Conservation (phyloP, 768 basidiomycete species). For the Russula dissimulans region DNA sequence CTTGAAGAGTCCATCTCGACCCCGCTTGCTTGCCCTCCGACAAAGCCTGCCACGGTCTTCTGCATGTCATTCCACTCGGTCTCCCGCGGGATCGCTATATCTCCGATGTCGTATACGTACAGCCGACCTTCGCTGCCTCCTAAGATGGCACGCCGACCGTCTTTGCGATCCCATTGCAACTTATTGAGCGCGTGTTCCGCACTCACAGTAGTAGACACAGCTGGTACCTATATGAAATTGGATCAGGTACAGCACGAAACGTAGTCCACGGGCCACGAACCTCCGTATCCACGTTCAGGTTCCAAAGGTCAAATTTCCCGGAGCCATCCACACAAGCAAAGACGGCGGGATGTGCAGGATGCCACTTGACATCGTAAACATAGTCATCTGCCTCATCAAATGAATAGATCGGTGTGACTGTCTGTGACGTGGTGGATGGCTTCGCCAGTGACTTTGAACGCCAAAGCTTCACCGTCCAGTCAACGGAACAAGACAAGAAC, state of each 20-base stretch:
- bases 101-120: conserved; percentile 93
- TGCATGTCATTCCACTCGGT: conserved; percentile 92
- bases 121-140: conserved; percentile 89
- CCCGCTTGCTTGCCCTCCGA: conserved; percentile 36
- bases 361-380: conserved; percentile 98
- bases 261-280: conserved; percentile 36
- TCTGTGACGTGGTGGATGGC: conserved; percentile 47
- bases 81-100: conserved; percentile 81
- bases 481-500: conserved; percentile 86
- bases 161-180: conserved; percentile 88
- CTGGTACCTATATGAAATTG: conserved; percentile 58
- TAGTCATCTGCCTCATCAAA: conserved; percentile 99
- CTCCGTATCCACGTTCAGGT: conserved; percentile 94
- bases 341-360: conserved; percentile 87
- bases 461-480: conserved; percentile 99
- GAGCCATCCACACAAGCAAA: conserved; percentile 93
- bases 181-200: conserved; percentile 87
- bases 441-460: conserved; percentile 70
- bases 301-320: conserved; percentile 96
- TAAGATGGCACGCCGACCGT: conserved; percentile 81
- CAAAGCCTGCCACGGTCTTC: conserved; percentile 68
- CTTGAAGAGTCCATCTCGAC: conserved; percentile 22
- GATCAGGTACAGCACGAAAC: not conserved
- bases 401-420: conserved; percentile 72
- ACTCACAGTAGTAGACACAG: conserved; percentile 76